Conservation (phyloP, 2,329 filamentous ascomycete species). For the Ophiostoma tasmaniense region DNA sequence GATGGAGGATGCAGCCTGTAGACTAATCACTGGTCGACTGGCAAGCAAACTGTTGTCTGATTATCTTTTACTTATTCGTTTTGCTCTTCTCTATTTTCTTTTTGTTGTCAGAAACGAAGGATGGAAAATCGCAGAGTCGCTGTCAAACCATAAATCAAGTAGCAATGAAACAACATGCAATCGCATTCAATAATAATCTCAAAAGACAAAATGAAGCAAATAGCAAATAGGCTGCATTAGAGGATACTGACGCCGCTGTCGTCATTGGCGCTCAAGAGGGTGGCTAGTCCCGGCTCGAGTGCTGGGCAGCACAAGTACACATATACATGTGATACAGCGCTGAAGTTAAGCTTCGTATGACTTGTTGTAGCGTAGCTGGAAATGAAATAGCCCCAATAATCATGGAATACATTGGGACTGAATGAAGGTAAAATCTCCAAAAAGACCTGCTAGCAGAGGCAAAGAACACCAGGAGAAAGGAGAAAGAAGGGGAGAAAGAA, state of each 20-base stretch:
- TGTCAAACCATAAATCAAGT: neutral
- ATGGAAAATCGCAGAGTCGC: neutral
- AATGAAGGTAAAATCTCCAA: constrained; percentile 1
- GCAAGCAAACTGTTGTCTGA: too few species aligned
- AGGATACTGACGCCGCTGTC: constrained; percentile 2
- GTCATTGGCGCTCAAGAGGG: neutral
- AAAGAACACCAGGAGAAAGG: neutral
- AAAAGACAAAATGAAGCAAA: too few species aligned
- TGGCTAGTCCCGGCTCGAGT: neutral
- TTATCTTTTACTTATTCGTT: too few species aligned
- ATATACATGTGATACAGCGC: neutral
- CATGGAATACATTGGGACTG: neutral
- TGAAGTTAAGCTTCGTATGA: neutral
- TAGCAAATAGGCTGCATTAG: too few species aligned
- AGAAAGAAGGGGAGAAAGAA: neutral
- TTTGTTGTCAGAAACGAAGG: neutral
- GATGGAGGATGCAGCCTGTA: too few species aligned
- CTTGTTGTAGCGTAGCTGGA: too few species aligned
- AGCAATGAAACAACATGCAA: neutral
- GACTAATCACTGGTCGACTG: too few species aligned
- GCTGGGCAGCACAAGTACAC: neutral
- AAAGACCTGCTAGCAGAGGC: constrained; percentile 6
- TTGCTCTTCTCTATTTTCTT: too few species aligned
- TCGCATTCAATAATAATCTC: too few species aligned
- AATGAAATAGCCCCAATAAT: too few species aligned